Conservation (phyloP, 495 filamentous ascomycete genomes). For the Lepidopterella palustris region DNA sequence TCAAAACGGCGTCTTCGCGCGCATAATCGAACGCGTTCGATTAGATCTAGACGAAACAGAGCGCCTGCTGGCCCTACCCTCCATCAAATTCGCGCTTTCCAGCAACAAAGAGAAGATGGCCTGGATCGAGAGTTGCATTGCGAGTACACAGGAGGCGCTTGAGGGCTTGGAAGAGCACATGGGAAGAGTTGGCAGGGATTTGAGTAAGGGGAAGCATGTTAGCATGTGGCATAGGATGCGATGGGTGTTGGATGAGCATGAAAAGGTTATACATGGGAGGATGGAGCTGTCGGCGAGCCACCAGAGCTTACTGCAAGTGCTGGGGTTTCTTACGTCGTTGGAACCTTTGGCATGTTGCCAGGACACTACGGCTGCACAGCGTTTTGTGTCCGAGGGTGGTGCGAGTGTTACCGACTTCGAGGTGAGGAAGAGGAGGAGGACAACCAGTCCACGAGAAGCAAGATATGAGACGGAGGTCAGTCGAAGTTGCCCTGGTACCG, state of each 20-base stretch:
- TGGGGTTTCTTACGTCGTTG: background rate
- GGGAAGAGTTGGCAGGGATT: background rate
- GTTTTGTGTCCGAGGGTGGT: background rate
- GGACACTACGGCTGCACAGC: background rate
- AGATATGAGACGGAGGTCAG: background rate
- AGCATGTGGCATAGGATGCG: background rate
- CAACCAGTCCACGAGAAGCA: background rate
- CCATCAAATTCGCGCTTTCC: slow-evolving; percentile 5
- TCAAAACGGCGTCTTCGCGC: slow-evolving; percentile 8
- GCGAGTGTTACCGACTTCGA: background rate
- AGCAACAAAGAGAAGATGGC: slow-evolving; percentile 1
- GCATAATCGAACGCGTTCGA: background rate
- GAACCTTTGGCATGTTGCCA: slow-evolving; percentile 1
- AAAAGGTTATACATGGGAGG: background rate
- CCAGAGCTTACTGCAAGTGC: background rate
- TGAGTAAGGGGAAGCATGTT: background rate
- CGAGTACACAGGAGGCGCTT: background rate
- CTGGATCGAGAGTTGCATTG: background rate
- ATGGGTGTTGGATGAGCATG: slow-evolving; percentile 2
- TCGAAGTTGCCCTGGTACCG: background rate
- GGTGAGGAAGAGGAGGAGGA: background rate
- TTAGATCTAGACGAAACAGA: slow-evolving; percentile 3
- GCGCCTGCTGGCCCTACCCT: background rate
- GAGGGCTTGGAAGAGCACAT: background rate
- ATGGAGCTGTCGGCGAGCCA: background rate